Base-by-base conservation (phyloP, 1,139 yeast species). In the Hyphopichia khmerensis region DNA sequence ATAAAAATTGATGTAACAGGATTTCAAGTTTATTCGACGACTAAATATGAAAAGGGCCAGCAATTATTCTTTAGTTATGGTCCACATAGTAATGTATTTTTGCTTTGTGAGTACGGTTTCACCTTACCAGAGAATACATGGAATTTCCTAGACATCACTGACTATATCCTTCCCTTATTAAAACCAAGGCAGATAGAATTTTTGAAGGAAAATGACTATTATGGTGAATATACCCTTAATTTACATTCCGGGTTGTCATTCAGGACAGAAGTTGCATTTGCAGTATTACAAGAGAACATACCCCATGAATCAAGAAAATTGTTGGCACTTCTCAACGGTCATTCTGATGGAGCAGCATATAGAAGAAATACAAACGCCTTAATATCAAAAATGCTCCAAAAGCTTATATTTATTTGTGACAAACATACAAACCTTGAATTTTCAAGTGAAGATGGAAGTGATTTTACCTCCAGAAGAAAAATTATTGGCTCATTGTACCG, bases 81-180 rank as follows among this genome's bases (percentile, higher is more conserved):
- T 0, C 84, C 96, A 0, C 97, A 91, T 61, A 80, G 86, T 18
- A 90, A 91, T 58, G 87, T 81, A 37, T 87, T 88, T 51, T 65
- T 93, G 34, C 65, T 89, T 11, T 80, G 86, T 55, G 98, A 93
- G 60, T 93, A 93, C 56, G 98, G 98, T 1, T 93, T 91, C 65
- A 62, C 87, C 11, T 51, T 55, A 0, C 44, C 59, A 1, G 63
- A 56, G 1, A 89, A 89, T 57, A 66, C 62, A 26, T 85, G 93
- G 90, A 84, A 89, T 50, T 82, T 70, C 47, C 58, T 90, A 2
- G 95, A 91, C 54, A 59, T 91, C 7, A 65, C 87, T 0, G 57
- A 62, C 0, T 62, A 67, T 26, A 54, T 81, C 2, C 32, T 59
- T 1, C 58, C 64, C 2, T 48, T 73, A 21, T 47, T 85, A 32